Evolutionary conservation across 495 filamentous ascomycete species (phyloP), one percentile per base, ranked within the genome.

Genomic region (Penicillium samsonianum): DNA sequence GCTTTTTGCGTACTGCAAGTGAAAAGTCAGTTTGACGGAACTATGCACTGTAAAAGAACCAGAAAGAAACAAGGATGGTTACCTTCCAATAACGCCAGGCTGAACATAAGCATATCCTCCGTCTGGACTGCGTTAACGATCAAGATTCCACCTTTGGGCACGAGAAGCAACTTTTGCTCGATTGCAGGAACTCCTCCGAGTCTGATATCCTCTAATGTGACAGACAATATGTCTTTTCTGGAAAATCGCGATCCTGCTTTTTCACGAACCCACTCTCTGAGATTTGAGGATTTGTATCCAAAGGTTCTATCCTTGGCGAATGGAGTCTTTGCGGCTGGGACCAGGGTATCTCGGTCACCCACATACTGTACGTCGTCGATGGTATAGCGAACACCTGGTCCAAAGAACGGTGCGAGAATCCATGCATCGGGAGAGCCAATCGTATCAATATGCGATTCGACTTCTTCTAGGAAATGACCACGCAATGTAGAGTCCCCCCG

Each of bases 81-180:
- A 46, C 43, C 43, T 46, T 46, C 43, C 43, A 46, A 46, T 23
- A 46, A 46, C 2, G 43, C 43, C 22, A 28, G 22, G 23, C 43
- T 46, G 22, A 46, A 46, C 23, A 46, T 46, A 46, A 46, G 43
- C 43, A 46, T 46, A 26, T 46, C 43, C 12, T 46, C 43, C 22
- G 23, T 12, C 12, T 46, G 43, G 43, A 46, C 22, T 46, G 43
- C 43, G 22, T 46, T 46, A 16, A 46, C 43, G 19, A 46, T 46
- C 11, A 25, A 4, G 9, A 46, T 46, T 14, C 43, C 43, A 26
- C 43, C 23, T 46, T 46, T 46, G 23, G 43, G 43, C 22, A 46
- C 43, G 5, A 5, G 19, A 14, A 46, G 43, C 22, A 46, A 26
- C 11, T 46, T 46, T 46, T 46, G 43, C 16, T 46, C 22, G 9